Evolutionary conservation across 2,329 filamentous ascomycete species (phyloP).

Genomic region (Monosporascus sp.): DNA sequence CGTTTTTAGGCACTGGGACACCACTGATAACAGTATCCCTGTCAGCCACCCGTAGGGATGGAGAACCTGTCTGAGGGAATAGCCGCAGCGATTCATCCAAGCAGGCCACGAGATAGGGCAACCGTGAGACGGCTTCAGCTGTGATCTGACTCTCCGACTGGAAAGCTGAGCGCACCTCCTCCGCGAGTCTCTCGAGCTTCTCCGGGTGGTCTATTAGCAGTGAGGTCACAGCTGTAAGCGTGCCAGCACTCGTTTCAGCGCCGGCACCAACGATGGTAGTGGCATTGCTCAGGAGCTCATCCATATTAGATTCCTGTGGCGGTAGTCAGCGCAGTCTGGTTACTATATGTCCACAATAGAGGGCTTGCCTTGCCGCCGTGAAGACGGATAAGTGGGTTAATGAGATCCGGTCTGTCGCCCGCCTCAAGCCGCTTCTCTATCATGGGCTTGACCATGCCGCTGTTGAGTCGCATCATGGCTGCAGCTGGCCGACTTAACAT

Average conservation of each 20-base stretch:
- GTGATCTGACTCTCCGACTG: slow-evolving; percentile 27
- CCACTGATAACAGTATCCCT: slow-evolving; percentile 5
- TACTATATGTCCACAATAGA: background rate
- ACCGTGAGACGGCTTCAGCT: slow-evolving; percentile 13
- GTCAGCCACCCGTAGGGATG: slow-evolving; percentile 7
- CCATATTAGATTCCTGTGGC: background rate
- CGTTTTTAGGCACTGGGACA: slow-evolving; percentile 7
- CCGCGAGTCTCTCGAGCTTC: slow-evolving; percentile 29
- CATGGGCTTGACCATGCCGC: slow-evolving; percentile 2
- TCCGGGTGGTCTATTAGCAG: slow-evolving; percentile 31
- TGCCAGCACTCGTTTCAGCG: slow-evolving; percentile 41
- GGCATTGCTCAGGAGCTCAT: background rate
- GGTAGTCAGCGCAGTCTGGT: background rate
- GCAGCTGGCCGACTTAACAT: background rate
- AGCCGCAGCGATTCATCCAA: slow-evolving; percentile 29
- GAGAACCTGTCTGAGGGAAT: slow-evolving; percentile 26
- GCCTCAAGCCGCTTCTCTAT: slow-evolving; percentile 3
- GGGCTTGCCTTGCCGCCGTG: slow-evolving; percentile 1
- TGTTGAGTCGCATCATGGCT: background rate
- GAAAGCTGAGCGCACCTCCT: slow-evolving; percentile 36
- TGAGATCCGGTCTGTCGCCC: slow-evolving; percentile 5
- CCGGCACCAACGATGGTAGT: slow-evolving; percentile 33
- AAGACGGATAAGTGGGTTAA: slow-evolving; percentile 5
- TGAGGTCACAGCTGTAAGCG: slow-evolving; percentile 31
- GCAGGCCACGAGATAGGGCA: slow-evolving; percentile 28